phyloP scores from a whole-genome alignment of 306 rosid species.

The Dalbergia oliveri region DNA sequence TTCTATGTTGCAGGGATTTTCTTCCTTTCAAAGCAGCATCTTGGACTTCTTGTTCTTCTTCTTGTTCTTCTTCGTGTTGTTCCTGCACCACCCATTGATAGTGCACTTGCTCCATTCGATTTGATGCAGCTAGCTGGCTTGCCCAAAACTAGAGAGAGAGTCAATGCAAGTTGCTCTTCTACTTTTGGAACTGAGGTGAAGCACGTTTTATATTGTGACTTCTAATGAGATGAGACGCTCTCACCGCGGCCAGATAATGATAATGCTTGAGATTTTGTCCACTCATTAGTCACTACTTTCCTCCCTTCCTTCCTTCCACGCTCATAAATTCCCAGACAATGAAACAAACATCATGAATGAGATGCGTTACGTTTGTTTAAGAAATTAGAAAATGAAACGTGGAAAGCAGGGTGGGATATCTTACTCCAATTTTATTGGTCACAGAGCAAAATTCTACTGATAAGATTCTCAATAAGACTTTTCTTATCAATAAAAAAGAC shows the following conservation, averaged over 20 bases:
- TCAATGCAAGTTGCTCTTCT: not conserved
- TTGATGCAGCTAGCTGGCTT: not conserved
- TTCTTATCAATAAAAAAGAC: too few species aligned
- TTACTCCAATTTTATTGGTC: not conserved
- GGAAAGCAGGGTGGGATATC: not conserved
- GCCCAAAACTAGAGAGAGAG: not conserved
- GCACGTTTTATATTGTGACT: not conserved
- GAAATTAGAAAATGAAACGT: too few species aligned
- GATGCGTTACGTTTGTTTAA: not conserved
- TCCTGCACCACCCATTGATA: conserved; percentile 9
- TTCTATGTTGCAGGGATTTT: not conserved
- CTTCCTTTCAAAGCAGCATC: conserved; percentile 44
- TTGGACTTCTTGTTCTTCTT: conserved; percentile 20
- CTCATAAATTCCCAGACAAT: not conserved
- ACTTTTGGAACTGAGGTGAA: not conserved
- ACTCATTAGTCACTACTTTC: not conserved
- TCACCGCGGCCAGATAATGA: not conserved
- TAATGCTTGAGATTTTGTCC: not conserved
- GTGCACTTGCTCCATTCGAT: conserved; percentile 40
- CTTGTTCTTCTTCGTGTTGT: too few species aligned
- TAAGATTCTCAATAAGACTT: not conserved
- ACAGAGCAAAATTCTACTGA: not conserved
- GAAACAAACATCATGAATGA: not conserved
- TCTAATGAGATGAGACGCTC: too few species aligned
- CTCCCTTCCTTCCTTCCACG: not conserved